Evolutionary conservation across 192 early-diverging fungal species (phyloP).

Genomic region (Linnemannia elongata): DNA sequence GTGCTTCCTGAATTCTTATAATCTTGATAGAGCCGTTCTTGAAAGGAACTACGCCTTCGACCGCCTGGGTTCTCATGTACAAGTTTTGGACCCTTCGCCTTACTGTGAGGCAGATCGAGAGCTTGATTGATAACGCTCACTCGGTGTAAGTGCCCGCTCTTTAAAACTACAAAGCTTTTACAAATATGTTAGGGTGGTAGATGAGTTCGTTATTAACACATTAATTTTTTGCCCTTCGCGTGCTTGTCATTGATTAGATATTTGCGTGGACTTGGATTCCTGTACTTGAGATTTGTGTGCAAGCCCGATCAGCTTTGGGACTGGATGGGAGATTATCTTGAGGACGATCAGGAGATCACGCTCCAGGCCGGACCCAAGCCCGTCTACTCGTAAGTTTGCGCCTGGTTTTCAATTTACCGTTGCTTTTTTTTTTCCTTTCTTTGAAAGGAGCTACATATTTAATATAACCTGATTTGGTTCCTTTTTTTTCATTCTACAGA

Average conservation of each 20-base stretch:
- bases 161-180: not conserved
- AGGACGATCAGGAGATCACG: constrained; percentile 82
- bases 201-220: too few relatives aligned
- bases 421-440: not conserved
- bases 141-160: constrained; percentile 70
- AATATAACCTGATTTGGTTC: not conserved
- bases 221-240: not conserved
- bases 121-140: constrained; percentile 80
- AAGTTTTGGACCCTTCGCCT: constrained; percentile 86
- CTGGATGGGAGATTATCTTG: constrained; percentile 83
- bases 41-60: constrained; percentile 81
- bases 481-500: constrained; percentile 42
- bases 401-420: not conserved
- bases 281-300: constrained; percentile 88
- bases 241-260: constrained; percentile 60
- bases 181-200: not conserved
- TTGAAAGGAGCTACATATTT: not conserved
- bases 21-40: constrained; percentile 77
- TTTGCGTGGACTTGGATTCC: constrained; percentile 82
- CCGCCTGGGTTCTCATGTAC: constrained; percentile 87
- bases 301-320: constrained; percentile 82
- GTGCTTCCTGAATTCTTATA: not conserved
- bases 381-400: constrained; percentile 65
- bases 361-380: constrained; percentile 71
- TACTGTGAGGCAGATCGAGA: constrained; percentile 83